Base-by-base conservation (phyloP, 495 filamentous ascomycete species). In the Aspergillus campestris region DNA sequence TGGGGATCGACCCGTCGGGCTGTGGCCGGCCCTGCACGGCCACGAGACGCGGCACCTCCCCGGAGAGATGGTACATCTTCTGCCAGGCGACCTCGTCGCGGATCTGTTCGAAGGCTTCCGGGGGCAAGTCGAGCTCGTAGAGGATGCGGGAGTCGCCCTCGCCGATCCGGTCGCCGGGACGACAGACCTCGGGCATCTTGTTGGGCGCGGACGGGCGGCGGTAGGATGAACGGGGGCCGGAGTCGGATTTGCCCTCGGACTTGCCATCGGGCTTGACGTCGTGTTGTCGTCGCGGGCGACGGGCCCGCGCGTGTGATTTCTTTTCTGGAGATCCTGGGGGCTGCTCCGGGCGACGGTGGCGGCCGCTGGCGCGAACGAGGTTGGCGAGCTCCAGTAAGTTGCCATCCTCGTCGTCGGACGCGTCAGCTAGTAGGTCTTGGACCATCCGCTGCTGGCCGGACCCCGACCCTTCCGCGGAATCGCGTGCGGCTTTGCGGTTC, bases 21-120 rank as follows among this genome's bases (percentile, higher is more conserved):
- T 65, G 72, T 38, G 87, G 66, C 28, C 74, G 69, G 6, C 89
- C 94, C 61, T 97, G 88, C 7, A 94, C 89, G 32, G 89, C 87
- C 31, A 97, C 87, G n/a, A 96, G 79, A 33, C 92, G 80, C 30
- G 92, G 92, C 3, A 98, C 92, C 55, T 92, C 84, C 10, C 92
- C 92, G 29, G 87, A 86, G 40, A 89, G 77, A 57, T 96, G 92
- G 42, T 81, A 84, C 92, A 98, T 98, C 45, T 78, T 83, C 52
- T 89, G 83, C 90, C 91, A 98, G 51, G 71, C 67, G 1, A 97
- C 83, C 58, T 97, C 92, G 14, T 75, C 64, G 42, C 78, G 73
- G 8, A 94, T 69, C 29, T 70, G 74, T n/a, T 82, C 73, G 57
- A 94, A 95, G 18, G 81, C 75, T 40, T 69, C 65, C n/a, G 72